phyloP scores from a whole-genome alignment of 1,284 basidiomycete species.

The Austropuccinia psidii region DNA sequence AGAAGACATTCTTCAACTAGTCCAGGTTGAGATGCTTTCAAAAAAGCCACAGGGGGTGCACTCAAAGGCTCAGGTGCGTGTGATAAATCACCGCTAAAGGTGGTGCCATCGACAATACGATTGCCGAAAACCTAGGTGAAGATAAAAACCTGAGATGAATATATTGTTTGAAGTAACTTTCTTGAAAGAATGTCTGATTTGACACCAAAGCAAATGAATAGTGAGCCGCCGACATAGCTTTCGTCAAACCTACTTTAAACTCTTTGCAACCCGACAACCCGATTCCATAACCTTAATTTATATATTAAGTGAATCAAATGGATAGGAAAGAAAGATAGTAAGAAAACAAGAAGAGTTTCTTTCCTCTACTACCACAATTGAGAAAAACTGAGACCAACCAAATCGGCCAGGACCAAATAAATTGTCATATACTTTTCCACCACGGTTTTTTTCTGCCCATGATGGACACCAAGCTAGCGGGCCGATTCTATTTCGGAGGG shows the following conservation, averaged over 20 bases:
- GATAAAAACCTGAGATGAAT: too few relatives aligned
- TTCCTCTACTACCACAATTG: too few relatives aligned
- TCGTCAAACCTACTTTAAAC: slow-evolving; percentile 11
- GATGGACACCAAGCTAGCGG: slow-evolving; percentile 18
- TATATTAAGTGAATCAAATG: not conserved
- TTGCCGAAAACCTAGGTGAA: slow-evolving; percentile 19
- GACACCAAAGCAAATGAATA: too few relatives aligned
- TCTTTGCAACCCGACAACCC: slow-evolving; percentile 30
- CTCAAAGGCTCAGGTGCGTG: slow-evolving; percentile 24
- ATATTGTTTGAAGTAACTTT: too few relatives aligned
- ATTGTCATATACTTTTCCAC: slow-evolving; percentile 32
- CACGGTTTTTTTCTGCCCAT: slow-evolving; percentile 6
- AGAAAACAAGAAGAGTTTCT: too few relatives aligned
- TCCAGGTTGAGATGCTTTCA: slow-evolving; percentile 19
- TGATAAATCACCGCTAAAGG: slow-evolving; percentile 25
- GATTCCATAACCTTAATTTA: slow-evolving; percentile 19
- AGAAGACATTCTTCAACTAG: slow-evolving; percentile 13
- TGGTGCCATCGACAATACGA: slow-evolving; percentile 5
- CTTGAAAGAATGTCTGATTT: too few relatives aligned
- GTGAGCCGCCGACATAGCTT: too few relatives aligned
- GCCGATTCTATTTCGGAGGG: slow-evolving; percentile 10
- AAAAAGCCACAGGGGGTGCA: slow-evolving; percentile 32
- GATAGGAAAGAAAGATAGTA: too few relatives aligned
- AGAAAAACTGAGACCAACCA: slow-evolving; percentile 2
- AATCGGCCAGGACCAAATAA: slow-evolving; percentile 32